These are phyloP conservation scores for Suillus ampliporus DNA, from an alignment of 768 basidiomycete genomes.

Conservation along the genomic window DNA sequence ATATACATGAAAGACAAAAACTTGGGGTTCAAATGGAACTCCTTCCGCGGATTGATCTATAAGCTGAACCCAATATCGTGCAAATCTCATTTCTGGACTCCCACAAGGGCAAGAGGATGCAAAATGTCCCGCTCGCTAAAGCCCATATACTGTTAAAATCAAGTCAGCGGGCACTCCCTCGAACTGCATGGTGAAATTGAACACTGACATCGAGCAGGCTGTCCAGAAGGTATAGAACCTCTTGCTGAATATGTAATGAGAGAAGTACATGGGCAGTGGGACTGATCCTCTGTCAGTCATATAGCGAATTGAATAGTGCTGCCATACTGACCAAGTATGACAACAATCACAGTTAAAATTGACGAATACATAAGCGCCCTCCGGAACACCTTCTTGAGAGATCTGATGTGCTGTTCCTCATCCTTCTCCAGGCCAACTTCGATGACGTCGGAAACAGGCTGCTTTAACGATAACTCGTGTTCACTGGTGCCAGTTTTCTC, in stretches of 20 bases:
- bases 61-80: conserved; percentile 25
- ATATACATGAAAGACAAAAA: conserved; percentile 1
- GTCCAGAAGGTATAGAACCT: conserved; percentile 46
- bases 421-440: conserved; percentile 7
- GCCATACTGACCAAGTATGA: conserved; percentile 36
- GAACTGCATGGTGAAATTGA: not conserved
- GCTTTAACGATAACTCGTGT: conserved; percentile 3
- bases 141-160: conserved; percentile 37
- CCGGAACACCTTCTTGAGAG: conserved; percentile 36
- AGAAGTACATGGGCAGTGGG: conserved; percentile 47
- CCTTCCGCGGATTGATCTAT: conserved; percentile 7
- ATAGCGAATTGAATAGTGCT: not conserved
- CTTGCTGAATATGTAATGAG: conserved; percentile 41
- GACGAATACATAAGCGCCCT: conserved; percentile 41
- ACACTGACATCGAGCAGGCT: conserved; percentile 42
- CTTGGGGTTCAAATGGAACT: not conserved
- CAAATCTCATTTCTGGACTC: conserved; percentile 42
- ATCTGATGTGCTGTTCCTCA: conserved; percentile 18
- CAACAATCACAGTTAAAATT: conserved; percentile 38
- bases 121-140: conserved; percentile 42
- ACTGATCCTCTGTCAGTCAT: conserved; percentile 25
- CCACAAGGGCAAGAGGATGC: conserved; percentile 44
- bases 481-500: conserved; percentile 5
- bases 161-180: conserved; percentile 12
- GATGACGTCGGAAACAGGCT: not conserved